Base-by-base conservation (phyloP, 768 basidiomycete species). In the Mycena haematopus region DNA sequence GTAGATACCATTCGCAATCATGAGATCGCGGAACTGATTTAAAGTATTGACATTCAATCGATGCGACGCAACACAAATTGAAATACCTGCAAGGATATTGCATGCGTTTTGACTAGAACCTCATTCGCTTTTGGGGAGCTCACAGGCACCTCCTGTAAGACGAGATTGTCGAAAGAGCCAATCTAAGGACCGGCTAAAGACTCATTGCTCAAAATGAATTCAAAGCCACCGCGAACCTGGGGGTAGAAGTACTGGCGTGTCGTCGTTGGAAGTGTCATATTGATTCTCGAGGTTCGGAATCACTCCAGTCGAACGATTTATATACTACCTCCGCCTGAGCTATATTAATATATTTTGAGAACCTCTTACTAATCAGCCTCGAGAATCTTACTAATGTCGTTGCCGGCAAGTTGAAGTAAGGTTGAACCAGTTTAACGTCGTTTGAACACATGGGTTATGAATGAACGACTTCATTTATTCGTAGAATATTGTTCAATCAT, bases 81-180 rank as follows among this genome's bases (percentile, higher is more conserved):
- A 50, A 63, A 27, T 60, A 80, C 81, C 71, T 85, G 81, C 7
- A 86, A 73, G 44, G 86, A 87, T 15, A 85, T 84, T 0, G 85
- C 83, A 59, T 82, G 81, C 11, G 86, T 75, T 64, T 82, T 83
- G 62, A 87, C 80, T 19, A 86, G 77, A 14, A 85, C 86, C 57
- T 88, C 80, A 17, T 71, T 76, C 0, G 82, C 71, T 53, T 74
- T 78, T 2, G 78, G 80, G 55, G 72, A 66, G 7, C 57, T 61
- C 27, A 77, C 46, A 14, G 68, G 60, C 5, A 66, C 63, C 22
- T 77, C 68, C 29, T 72, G 70, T 25, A 76, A 55, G 19, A 56
- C 60, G 4, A 76, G 70, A 40, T 72, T 65, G 0, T 73, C 54
- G 52, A 57, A 61, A 1, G 72, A 66, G 7, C 66, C 71, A 22